Conservation (phyloP, 441 rosid species). For the Mallotus japonicus region DNA sequence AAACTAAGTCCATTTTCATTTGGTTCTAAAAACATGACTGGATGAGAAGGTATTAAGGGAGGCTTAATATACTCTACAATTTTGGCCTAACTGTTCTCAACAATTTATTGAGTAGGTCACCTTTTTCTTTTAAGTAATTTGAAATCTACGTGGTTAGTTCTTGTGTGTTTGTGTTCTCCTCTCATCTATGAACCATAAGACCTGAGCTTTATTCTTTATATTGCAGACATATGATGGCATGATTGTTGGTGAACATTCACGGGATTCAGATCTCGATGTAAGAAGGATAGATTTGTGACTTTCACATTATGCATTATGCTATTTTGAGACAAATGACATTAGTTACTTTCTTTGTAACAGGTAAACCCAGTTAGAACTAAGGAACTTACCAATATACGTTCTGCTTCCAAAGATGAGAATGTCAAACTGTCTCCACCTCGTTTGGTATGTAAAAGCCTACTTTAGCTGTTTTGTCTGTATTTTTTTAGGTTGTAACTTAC, state of each 20-base stretch:
- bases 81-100: neutral
- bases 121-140: neutral
- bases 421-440: slow-evolving; percentile 94
- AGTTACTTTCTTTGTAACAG: slow-evolving; percentile 35
- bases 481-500: neutral
- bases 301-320: slow-evolving; percentile 10
- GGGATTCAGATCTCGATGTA: slow-evolving; percentile 96
- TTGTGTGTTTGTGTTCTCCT: neutral
- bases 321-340: slow-evolving; percentile 19
- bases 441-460: slow-evolving; percentile 44
- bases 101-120: neutral
- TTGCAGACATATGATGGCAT: slow-evolving; percentile 92
- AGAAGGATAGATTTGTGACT: slow-evolving; percentile 36
- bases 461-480: neutral
- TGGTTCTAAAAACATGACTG: neutral
- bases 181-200: neutral
- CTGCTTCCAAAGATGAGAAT: slow-evolving; percentile 81
- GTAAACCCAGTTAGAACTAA: slow-evolving; percentile 82
- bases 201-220: slow-evolving; percentile 11
- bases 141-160: neutral
- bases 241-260: slow-evolving; percentile 95
- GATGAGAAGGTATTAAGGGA: neutral
- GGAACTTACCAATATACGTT: slow-evolving; percentile 76
- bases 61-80: neutral
- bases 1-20: neutral